Evolutionary conservation across 73 alveolate species (phyloP).

Genomic region (Paramecium biaurelia): DNA sequence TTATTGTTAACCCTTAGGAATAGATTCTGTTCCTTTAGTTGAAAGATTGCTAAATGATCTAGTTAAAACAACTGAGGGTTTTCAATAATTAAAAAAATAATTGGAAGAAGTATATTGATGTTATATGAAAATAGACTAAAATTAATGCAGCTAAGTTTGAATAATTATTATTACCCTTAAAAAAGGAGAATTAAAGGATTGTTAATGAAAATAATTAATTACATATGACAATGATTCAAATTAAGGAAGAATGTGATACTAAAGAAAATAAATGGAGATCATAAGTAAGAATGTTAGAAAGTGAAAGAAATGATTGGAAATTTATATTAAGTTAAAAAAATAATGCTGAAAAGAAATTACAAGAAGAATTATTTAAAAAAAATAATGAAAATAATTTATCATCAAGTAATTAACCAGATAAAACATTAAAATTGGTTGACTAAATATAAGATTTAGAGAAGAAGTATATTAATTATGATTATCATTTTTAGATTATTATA

Average conservation of each 20-base stretch:
- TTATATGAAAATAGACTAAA: slow-evolving; percentile 51
- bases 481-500: not conserved
- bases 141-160: slow-evolving; percentile 49
- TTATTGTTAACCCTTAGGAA: slow-evolving; percentile 90
- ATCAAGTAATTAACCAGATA: not conserved
- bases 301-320: slow-evolving; percentile 71
- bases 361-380: slow-evolving; percentile 58
- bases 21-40: slow-evolving; percentile 86
- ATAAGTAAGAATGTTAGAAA: slow-evolving; percentile 62
- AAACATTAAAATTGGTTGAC: not conserved
- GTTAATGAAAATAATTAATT: slow-evolving; percentile 95
- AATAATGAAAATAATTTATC: not conserved
- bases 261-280: slow-evolving; percentile 72
- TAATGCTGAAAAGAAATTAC: slow-evolving; percentile 54
- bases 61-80: slow-evolving; percentile 93
- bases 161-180: slow-evolving; percentile 82
- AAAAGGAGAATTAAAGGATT: slow-evolving; percentile 93
- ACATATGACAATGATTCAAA: slow-evolving; percentile 88
- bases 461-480: not conserved
- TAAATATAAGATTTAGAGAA: slow-evolving; percentile 38
- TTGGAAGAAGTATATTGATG: slow-evolving; percentile 75
- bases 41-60: slow-evolving; percentile 89
- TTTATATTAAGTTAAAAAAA: slow-evolving; percentile 64
- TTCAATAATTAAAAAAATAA: slow-evolving; percentile 88
- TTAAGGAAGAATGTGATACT: slow-evolving; percentile 87